These are phyloP conservation scores for Helianthus tuberosus DNA, from an alignment of 129 eudicot species.

Conservation along the genomic window DNA sequence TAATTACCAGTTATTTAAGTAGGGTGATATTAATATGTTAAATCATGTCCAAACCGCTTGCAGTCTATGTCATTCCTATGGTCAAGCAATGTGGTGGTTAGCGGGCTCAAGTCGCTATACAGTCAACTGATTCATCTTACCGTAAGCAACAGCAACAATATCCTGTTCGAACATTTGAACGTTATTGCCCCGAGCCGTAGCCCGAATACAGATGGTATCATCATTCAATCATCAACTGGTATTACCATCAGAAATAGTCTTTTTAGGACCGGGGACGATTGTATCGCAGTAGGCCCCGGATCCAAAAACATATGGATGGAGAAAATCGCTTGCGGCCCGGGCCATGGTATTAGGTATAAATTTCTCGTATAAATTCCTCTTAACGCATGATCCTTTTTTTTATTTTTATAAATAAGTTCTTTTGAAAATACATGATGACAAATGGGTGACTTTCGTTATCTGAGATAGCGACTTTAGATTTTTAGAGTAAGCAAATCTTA, in stretches of 20 bases:
- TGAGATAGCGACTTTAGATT: no score
- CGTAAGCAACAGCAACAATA: constrained; percentile 57
- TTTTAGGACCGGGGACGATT: constrained; percentile 71
- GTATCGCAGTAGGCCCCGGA: constrained; percentile 73
- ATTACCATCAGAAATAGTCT: constrained; percentile 47
- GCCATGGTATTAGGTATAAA: constrained; percentile 79
- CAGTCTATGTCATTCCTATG: constrained; percentile 72
- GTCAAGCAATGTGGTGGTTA: constrained; percentile 55
- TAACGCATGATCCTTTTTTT: neutral
- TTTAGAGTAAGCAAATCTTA: no score
- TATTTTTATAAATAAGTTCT: no score
- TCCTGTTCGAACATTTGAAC: constrained; percentile 41
- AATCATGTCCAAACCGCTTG: constrained; percentile 19
- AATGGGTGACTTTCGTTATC: no score
- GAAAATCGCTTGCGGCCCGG: constrained; percentile 70
- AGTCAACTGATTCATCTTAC: constrained; percentile 61
- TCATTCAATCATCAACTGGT: constrained; percentile 60
- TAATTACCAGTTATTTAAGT: neutral
- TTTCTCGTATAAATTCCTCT: constrained; percentile 34
- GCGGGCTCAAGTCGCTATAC: constrained; percentile 63
- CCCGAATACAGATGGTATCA: constrained; percentile 83
- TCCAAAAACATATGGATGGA: constrained; percentile 68
- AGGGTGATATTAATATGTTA: neutral
- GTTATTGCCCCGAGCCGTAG: constrained; percentile 63
- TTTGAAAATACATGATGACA: no score